Percentiles rank a stretch among this genome's conserved stretches.
Conservation (phyloP, 441 rosid genomes). For the Lepidium campestre region DNA sequence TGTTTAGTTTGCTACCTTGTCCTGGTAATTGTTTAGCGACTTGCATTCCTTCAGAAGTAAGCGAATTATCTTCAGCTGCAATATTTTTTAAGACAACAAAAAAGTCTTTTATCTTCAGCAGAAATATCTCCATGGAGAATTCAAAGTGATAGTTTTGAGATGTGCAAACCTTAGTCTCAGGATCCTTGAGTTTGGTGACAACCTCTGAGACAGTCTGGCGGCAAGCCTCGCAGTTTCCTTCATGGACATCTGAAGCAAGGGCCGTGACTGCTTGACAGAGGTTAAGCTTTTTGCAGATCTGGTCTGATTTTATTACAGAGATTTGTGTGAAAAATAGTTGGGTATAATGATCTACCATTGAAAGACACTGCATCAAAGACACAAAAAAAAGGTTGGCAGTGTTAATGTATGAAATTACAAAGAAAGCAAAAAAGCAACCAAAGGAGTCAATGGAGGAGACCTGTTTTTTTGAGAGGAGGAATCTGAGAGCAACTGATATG, state of each 20-base stretch:
- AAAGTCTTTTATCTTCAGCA: background rate
- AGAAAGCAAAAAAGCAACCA: background rate
- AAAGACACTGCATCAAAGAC: conserved; percentile 45
- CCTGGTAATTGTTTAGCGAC: conserved; percentile 52
- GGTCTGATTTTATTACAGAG: conserved; percentile 39
- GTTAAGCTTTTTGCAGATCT: conserved; percentile 53
- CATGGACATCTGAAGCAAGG: conserved; percentile 34
- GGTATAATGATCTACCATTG: conserved; percentile 74
- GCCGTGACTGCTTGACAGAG: conserved; percentile 45
- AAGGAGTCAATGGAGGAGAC: conserved; percentile 22
- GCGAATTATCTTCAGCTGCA: conserved; percentile 75
- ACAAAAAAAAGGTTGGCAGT: background rate
- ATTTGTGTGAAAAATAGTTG: conserved; percentile 63
- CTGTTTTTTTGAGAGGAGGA: conserved; percentile 50
- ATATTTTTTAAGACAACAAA: background rate
- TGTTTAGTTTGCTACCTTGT: conserved; percentile 44
- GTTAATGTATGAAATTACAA: background rate
- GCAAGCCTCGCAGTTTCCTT: conserved; percentile 73
- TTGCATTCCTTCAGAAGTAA: conserved; percentile 71
- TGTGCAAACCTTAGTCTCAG: conserved; percentile 72
- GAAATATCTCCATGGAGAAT: background rate
- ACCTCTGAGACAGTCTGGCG: conserved; percentile 59
- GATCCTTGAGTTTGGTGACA: conserved; percentile 66
- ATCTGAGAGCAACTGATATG: conserved; percentile 57
- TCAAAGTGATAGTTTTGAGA: background rate